Base-by-base conservation (phyloP, 306 rosid genomes). In the Fagus sylvatica region DNA sequence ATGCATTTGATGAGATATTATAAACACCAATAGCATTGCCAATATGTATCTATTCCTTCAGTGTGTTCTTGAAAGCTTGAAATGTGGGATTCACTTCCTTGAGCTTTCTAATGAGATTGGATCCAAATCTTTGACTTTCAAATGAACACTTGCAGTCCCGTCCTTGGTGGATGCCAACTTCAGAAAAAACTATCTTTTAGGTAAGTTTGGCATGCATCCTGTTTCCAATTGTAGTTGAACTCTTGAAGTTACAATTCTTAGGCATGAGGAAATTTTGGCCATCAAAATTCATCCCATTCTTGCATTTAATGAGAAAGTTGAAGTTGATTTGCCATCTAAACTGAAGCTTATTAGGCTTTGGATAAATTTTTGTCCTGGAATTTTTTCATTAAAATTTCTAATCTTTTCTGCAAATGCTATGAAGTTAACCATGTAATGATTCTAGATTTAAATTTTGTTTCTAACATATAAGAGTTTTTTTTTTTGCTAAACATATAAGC, bases 111-210 rank as follows among this genome's bases (percentile, higher is more conserved):
- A 86, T 71, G 97, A 91, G 85, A 84, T 96, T 83, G 93, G 93
- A 71, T 86, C 96, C 17, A 90, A 93, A 75, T 88, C 97, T 78
- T 71, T 93, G 87, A 89, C 97, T 71, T 96, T 91, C 80, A 93
- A 22, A 91, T 83, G 98, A 96, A 86, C 96, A 96, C 80, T 73
- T 87, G 90, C 85, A 89, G 81, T 61, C 93, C 59, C 91, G 99
- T 37, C 99, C 98, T 22, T 96, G 99, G 97, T 96, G 99, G 99
- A 81, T 94, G 7, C 99, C 98, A 75, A 89, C 90, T 34, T 67
- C 89, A n/a, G 99, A 91, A 74, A 86, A 87, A 96, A 93, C 82
- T 91, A 91, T 85, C 99, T 91, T 79, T 82, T 93, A 85, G 99
- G 99, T 96, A 46, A 76, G 86, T 82, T 65, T 73, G 40, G 39